These are phyloP conservation scores for Tolypocladium guangdongense DNA, from an alignment of 2,329 filamentous ascomycete genomes.

Conservation along the genomic window DNA sequence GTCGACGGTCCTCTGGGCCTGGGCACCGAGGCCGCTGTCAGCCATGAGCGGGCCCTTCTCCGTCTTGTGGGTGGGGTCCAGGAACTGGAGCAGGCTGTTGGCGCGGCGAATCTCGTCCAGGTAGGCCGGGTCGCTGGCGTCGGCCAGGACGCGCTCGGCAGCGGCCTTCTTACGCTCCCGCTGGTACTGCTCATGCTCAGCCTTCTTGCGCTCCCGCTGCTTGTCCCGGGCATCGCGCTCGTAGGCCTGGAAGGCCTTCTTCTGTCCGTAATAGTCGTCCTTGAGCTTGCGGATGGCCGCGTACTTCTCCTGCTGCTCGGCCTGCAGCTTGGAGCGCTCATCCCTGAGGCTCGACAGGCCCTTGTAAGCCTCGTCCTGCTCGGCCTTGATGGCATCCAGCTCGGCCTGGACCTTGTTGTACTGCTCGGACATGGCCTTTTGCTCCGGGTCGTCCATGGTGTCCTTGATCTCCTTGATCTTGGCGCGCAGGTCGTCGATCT, in stretches of 20 bases:
- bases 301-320: conserved; percentile 80
- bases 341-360: conserved; percentile 74
- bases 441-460: conserved; percentile 80
- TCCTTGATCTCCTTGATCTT: conserved; percentile 87
- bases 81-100: conserved; percentile 79
- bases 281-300: conserved; percentile 73
- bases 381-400: conserved; percentile 79
- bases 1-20: conserved; percentile 74
- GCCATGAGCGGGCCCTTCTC: conserved; percentile 57
- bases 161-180: conserved; percentile 66
- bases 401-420: conserved; percentile 81
- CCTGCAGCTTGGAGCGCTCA: conserved; percentile 72
- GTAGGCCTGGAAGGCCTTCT: conserved; percentile 72
- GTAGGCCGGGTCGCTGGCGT: conserved; percentile 79
- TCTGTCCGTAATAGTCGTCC: conserved; percentile 74
- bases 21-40: conserved; percentile 65
- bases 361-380: conserved; percentile 88
- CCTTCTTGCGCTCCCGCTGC: conserved; percentile 65
- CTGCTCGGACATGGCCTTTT: conserved; percentile 75
- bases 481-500: conserved; percentile 75
- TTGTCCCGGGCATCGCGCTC: conserved; percentile 75
- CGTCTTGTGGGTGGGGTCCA: conserved; percentile 62
- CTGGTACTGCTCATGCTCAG: conserved; percentile 65
- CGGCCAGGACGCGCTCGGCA: conserved; percentile 65
- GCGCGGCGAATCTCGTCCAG: conserved; percentile 85